Evolutionary conservation across 2,329 filamentous ascomycete genomes (phyloP).

Genomic region (Aspergillus hortae): DNA sequence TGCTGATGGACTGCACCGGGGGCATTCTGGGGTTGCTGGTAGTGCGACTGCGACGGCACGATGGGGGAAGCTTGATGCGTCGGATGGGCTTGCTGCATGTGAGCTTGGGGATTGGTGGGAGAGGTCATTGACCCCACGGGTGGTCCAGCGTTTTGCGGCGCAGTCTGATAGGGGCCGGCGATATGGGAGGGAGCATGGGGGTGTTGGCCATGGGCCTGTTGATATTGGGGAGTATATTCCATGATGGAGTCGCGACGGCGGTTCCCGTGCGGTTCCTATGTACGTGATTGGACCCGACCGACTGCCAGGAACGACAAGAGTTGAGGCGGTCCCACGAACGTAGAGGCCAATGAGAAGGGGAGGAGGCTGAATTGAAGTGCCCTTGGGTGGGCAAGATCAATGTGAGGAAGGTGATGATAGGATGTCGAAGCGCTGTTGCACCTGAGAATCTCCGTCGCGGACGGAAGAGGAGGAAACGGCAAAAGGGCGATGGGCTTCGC

Average conservation of each 20-base stretch:
- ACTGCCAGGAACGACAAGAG: constrained; percentile 15
- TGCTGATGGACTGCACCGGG: constrained; percentile 60
- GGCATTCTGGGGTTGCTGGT: constrained; percentile 61
- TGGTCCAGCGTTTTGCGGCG: constrained; percentile 49
- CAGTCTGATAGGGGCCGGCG: constrained; percentile 60
- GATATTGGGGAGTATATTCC: constrained; percentile 73
- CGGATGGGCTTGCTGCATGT: constrained; percentile 56
- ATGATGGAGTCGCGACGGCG: constrained; percentile 50
- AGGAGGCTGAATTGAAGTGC: constrained; percentile 11
- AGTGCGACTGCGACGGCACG: constrained; percentile 70
- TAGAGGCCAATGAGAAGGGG: constrained; percentile 16
- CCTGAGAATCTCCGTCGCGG: constrained; percentile 24
- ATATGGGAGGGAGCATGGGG: constrained; percentile 58
- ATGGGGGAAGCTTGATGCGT: constrained; percentile 74
- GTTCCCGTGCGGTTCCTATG: constrained; percentile 21
- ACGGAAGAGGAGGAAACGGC: constrained; percentile 19
- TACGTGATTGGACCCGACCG: constrained; percentile 15
- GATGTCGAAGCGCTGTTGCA: constrained; percentile 19
- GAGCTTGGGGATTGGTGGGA: constrained; percentile 66
- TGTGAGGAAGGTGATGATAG: constrained; percentile 12
- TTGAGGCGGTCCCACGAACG: constrained; percentile 18
- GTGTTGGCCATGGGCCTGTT: constrained; percentile 60
- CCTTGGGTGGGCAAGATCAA: constrained; percentile 12
- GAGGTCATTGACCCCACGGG: constrained; percentile 61
- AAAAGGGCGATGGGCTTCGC: constrained; percentile 20